phyloP scores from a whole-genome alignment of 176 grass and related monocot genomes.

The Secale cereale region DNA sequence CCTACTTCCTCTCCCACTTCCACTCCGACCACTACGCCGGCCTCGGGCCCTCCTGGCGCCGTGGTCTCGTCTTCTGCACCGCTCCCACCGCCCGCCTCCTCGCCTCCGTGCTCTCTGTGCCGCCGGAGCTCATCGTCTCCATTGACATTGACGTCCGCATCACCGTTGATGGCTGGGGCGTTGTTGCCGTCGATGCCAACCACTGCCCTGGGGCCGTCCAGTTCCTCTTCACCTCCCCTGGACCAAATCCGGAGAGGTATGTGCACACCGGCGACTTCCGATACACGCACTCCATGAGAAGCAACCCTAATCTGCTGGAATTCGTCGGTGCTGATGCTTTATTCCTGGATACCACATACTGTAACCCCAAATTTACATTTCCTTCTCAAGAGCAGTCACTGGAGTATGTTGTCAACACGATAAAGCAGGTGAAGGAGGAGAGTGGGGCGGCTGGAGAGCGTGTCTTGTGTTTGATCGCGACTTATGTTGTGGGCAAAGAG shows the following conservation, averaged over 20 bases:
- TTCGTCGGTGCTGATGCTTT: constrained; percentile 70
- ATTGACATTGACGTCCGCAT: constrained; percentile 40
- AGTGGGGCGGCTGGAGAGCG: constrained; percentile 37
- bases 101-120: constrained; percentile 52
- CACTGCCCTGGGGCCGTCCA: constrained; percentile 92
- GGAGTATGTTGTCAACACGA: constrained; percentile 58
- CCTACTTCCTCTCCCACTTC: constrained; percentile 97
- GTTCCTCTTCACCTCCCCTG: constrained; percentile 65
- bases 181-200: constrained; percentile 72
- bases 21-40: constrained; percentile 89
- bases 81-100: constrained; percentile 61
- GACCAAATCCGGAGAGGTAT: constrained; percentile 44
- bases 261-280: constrained; percentile 88
- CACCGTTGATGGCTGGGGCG: constrained; percentile 58
- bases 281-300: constrained; percentile 60
- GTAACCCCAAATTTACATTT: constrained; percentile 85
- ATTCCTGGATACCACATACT: constrained; percentile 91
- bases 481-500: constrained; percentile 90
- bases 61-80: constrained; percentile 82
- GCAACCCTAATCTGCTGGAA: constrained; percentile 51
- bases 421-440: constrained; percentile 55
- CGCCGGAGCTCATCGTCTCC: constrained; percentile 55
- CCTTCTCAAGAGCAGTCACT: constrained; percentile 75
- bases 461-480: constrained; percentile 65
- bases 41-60: constrained; percentile 62